These are phyloP conservation scores for Brasenia schreberi DNA, from an alignment of 164 flowering plant genomes.

Conservation along the genomic window DNA sequence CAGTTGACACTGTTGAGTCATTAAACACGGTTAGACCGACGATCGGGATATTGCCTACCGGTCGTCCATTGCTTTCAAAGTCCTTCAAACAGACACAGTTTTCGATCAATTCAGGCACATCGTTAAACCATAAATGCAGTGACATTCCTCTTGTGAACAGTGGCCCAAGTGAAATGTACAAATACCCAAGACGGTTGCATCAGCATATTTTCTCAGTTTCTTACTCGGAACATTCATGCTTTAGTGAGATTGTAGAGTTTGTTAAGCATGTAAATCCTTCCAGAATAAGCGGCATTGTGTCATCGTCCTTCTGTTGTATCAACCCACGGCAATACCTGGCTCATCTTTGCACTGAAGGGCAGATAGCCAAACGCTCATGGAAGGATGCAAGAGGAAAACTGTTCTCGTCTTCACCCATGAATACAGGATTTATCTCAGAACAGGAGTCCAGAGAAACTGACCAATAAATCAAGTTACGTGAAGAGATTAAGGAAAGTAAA, in stretches of 20 bases:
- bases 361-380: neutral
- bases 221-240: conserved; percentile 85
- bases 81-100: conserved; percentile 15
- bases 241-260: conserved; percentile 51
- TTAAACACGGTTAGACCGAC: conserved; percentile 55
- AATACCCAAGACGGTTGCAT: conserved; percentile 21
- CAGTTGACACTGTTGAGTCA: conserved; percentile 49
- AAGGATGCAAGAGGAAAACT: neutral
- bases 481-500: conserved; percentile 6
- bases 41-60: conserved; percentile 89
- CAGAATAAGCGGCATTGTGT: conserved; percentile 57
- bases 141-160: neutral
- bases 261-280: conserved; percentile 49
- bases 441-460: conserved; percentile 1
- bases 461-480: neutral
- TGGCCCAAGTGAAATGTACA: conserved; percentile 5
- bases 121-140: neutral
- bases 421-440: conserved; percentile 8
- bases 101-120: neutral
- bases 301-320: conserved; percentile 44
- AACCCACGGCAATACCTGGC: conserved; percentile 58
- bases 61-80: conserved; percentile 63
- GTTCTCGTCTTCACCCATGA: neutral
- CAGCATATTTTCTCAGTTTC: conserved; percentile 45
- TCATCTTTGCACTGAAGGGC: conserved; percentile 21